These are phyloP conservation scores for Penstemon barbatus DNA, from an alignment of 257 asterid genomes.

Conservation along the genomic window DNA sequence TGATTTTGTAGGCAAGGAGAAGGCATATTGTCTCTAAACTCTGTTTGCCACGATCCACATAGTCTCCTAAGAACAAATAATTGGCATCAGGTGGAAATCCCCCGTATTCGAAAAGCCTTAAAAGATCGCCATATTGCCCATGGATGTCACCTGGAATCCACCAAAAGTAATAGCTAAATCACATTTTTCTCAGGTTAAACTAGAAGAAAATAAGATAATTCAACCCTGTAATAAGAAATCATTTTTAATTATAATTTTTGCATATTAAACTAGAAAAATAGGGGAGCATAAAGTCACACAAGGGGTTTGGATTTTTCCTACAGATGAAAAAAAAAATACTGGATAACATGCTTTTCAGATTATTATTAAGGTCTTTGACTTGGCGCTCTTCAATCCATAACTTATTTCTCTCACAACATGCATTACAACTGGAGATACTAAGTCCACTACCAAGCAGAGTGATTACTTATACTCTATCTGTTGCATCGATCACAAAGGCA, in stretches of 20 bases:
- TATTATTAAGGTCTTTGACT: background rate
- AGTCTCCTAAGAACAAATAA: background rate
- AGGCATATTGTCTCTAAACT: background rate
- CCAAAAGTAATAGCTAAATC: background rate
- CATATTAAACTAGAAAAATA: background rate
- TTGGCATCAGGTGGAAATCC: background rate
- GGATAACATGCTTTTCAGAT: background rate
- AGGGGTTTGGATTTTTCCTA: background rate
- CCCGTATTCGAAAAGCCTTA: slow-evolving; percentile 13
- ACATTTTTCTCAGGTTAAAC: background rate
- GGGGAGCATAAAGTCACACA: background rate
- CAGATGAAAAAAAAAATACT: background rate
- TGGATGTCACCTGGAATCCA: background rate
- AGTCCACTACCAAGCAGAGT: background rate
- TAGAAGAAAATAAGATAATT: background rate
- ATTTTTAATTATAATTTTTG: background rate
- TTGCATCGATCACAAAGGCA: background rate
- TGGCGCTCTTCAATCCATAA: background rate
- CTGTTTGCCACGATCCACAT: slow-evolving; percentile 5
- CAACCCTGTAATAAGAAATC: background rate
- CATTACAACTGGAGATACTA: background rate
- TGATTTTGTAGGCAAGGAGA: slow-evolving; percentile 1
- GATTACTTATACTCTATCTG: background rate
- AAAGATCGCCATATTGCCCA: slow-evolving; percentile 11
- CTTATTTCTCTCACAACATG: background rate